Base-by-base conservation (phyloP, 2,329 filamentous ascomycete genomes). In the Myriosclerotinia duriaeana region DNA sequence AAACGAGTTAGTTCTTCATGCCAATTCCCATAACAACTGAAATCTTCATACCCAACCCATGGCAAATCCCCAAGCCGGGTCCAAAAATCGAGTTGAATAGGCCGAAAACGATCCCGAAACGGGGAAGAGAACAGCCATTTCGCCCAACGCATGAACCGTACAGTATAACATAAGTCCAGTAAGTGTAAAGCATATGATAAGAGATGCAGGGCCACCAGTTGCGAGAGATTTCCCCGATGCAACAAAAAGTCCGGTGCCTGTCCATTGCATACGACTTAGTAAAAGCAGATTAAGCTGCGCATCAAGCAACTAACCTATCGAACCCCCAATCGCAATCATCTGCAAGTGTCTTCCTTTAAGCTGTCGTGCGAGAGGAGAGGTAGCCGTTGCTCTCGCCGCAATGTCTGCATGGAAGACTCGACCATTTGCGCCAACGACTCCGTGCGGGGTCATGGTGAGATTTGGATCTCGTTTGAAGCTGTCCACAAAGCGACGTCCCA, bases 241-340 rank as follows among this genome's bases (percentile, higher is more conserved):
- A 50, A 97, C 91, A 76, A 97, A 97, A 2, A 97, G 82, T 70
- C 93, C 93, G 34, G 90, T 93, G 67, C 89, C 89, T 89, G 42
- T 36, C 30, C 22, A 34, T 34, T 69, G 12, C 26, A 66, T 1
- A 40, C 63, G 54, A 48, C 52, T 55, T 15, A 48, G 38, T 53
- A 42, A 40, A 9, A 20, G 40, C 12, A 36, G 34, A 34, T 42
- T 14, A 36, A 48, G n/a, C 30, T 26, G 26, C 42, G 5, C 44
- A 46, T 56, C 11, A 38, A 53, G 6, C 40, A 53, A 22, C 78
- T 65, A 80, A 86, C 90, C 91, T 74, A 97, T 97, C 14, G 91
- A 94, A 53, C 93, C 93, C 72, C 93, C 93, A 72, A 97, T 96
- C 17, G 94, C 94, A 82, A 97, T 97, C 94, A 97, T 97, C 80